These are phyloP conservation scores for Camelina hispida DNA, from an alignment of 345 rosid genomes.

Conservation along the genomic window DNA sequence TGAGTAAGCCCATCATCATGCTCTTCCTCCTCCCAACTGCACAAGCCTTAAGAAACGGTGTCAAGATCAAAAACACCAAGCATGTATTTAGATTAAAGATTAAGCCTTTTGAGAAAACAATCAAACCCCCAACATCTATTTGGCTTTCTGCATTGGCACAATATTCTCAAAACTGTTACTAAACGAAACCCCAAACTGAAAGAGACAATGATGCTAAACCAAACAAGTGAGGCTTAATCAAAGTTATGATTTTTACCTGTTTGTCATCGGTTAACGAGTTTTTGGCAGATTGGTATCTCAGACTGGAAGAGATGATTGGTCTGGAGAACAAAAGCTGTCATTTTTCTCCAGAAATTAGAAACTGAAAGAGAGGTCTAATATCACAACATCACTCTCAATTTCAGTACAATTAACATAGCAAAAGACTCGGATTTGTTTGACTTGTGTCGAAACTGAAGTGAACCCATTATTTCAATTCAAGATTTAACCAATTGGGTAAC, in stretches of 20 bases:
- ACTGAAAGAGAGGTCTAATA: conserved; percentile 10
- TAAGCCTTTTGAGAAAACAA: neutral
- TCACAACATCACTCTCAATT: conserved; percentile 3
- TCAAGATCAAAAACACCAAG: conserved; percentile 24
- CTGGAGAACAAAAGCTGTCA: conserved; percentile 42
- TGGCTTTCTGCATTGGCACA: neutral
- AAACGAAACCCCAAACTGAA: neutral
- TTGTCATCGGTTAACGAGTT: conserved; percentile 30
- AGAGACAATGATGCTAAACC: neutral
- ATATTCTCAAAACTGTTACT: neutral
- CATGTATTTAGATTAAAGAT: neutral
- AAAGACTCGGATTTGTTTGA: conserved; percentile 22
- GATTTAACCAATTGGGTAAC: conserved; percentile 13
- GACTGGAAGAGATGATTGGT: conserved; percentile 36
- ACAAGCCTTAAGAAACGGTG: conserved; percentile 61
- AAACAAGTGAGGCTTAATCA: neutral
- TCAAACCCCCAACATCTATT: neutral
- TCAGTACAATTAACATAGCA: conserved; percentile 4
- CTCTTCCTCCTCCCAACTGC: conserved; percentile 84
- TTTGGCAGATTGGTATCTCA: neutral
- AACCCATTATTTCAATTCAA: conserved; percentile 45
- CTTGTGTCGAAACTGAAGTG: conserved; percentile 14
- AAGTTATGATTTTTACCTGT: conserved; percentile 35
- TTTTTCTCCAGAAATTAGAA: conserved; percentile 1
- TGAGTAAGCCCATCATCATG: conserved; percentile 51